These are phyloP conservation scores for Bacidia rubella DNA, from an alignment of 495 filamentous ascomycete genomes.

Conservation along the genomic window DNA sequence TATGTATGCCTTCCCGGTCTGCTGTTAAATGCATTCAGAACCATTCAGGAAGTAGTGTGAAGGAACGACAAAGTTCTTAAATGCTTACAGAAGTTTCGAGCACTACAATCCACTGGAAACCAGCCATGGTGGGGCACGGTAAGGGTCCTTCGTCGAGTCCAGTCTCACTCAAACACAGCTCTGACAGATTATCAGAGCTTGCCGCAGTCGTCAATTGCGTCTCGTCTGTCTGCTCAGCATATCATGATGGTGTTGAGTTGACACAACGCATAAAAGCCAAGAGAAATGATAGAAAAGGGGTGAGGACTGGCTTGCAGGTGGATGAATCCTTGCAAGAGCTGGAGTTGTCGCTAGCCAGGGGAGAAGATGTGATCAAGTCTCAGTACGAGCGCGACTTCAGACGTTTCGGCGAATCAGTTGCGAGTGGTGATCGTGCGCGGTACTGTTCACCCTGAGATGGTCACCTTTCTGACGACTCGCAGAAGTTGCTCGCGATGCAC, in stretches of 20 bases:
- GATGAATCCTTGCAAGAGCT: slow-evolving; percentile 18
- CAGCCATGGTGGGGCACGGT: not conserved
- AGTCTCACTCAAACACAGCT: too few species aligned
- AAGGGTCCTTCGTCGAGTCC: not conserved
- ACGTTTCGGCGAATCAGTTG: slow-evolving; percentile 23
- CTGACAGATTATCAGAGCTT: not conserved
- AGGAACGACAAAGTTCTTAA: too few species aligned
- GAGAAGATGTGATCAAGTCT: slow-evolving; percentile 19
- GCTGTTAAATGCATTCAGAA: too few species aligned
- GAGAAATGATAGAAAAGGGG: slow-evolving; percentile 18
- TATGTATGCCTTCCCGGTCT: too few species aligned
- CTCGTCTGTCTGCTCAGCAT: slow-evolving; percentile 31
- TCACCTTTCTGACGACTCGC: not conserved
- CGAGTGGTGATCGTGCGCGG: slow-evolving; percentile 28
- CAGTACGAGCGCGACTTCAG: slow-evolving; percentile 22
- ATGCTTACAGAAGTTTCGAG: too few species aligned
- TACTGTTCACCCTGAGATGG: not conserved
- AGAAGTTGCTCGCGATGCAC: slow-evolving; percentile 24
- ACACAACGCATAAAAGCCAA: slow-evolving; percentile 27
- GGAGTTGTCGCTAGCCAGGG: slow-evolving; percentile 24
- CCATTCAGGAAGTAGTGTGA: too few species aligned
- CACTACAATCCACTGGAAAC: too few species aligned
- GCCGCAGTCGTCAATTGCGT: slow-evolving; percentile 27
- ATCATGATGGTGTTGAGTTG: slow-evolving; percentile 29
- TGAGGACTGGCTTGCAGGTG: slow-evolving; percentile 6